Evolutionary conservation across 2,329 filamentous ascomycete genomes (phyloP).

Genomic region (Aspergillus pseudotamarii): DNA sequence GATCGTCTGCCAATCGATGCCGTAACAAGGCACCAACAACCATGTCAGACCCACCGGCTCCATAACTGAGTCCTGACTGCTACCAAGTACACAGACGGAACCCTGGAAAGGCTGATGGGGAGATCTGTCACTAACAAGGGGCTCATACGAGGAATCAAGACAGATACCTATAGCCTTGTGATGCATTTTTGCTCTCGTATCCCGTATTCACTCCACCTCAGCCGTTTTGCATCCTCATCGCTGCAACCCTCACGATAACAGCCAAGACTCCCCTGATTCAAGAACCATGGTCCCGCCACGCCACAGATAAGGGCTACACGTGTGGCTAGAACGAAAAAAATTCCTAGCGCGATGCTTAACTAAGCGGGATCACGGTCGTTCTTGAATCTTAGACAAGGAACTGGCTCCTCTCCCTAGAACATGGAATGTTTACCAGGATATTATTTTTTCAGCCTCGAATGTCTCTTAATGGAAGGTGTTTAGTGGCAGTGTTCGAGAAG

Average conservation of each 20-base stretch:
- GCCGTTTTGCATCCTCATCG: background rate
- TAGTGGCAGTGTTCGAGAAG: background rate
- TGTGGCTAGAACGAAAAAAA: background rate
- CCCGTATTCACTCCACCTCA: background rate
- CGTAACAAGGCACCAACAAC: background rate
- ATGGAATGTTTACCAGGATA: no score
- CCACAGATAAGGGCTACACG: background rate
- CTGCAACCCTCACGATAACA: background rate
- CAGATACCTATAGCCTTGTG: background rate
- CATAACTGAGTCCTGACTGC: background rate
- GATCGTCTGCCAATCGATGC: background rate
- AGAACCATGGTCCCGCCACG: background rate
- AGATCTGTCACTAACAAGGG: background rate
- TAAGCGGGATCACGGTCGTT: background rate
- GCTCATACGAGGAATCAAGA: background rate
- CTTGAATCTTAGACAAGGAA: background rate
- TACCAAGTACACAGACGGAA: background rate
- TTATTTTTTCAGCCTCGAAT: background rate
- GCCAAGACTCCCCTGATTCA: background rate
- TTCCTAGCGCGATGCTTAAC: background rate
- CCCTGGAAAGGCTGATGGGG: background rate
- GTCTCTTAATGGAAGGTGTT: no score
- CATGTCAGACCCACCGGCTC: background rate
- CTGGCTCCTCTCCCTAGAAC: background rate
- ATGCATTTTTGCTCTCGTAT: background rate